Percentiles rank a stretch among this genome's conserved stretches.
phyloP scores from a whole-genome alignment of 192 early-diverging fungal species.

The Cetraspora pellucida region DNA sequence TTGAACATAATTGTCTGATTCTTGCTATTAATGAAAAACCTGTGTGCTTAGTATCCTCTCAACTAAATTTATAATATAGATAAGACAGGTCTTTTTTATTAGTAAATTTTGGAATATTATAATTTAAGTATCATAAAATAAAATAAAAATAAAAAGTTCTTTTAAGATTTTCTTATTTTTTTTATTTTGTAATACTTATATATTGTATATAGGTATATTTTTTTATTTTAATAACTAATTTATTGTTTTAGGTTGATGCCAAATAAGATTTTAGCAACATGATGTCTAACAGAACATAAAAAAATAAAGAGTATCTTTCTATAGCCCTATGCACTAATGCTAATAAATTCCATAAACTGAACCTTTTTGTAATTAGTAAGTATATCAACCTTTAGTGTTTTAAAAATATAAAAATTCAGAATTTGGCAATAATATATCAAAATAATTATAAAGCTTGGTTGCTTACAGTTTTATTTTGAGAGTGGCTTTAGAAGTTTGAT shows the following conservation, averaged over 20 bases:
- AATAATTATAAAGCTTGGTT: conserved; percentile 14
- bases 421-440: not conserved
- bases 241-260: not conserved
- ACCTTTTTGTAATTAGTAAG: not conserved
- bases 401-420: conserved; percentile 1
- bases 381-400: not conserved
- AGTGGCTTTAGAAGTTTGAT: not conserved
- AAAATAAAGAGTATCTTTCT: conserved; percentile 7
- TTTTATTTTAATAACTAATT: too few relatives aligned
- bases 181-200: not conserved
- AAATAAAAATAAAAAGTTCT: not conserved
- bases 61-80: conserved; percentile 31
- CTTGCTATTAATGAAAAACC: not conserved
- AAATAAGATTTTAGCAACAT: not conserved
- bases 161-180: not conserved
- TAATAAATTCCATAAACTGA: not conserved
- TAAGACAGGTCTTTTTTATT: conserved; percentile 23
- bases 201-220: too few relatives aligned
- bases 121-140: not conserved
- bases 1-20: not conserved
- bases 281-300: not conserved
- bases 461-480: not conserved
- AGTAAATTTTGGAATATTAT: not conserved
- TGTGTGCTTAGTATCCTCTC: conserved; percentile 19
- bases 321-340: not conserved